These are phyloP conservation scores for Venturia asperata DNA, from an alignment of 2,329 filamentous ascomycete species.

Conservation along the genomic window DNA sequence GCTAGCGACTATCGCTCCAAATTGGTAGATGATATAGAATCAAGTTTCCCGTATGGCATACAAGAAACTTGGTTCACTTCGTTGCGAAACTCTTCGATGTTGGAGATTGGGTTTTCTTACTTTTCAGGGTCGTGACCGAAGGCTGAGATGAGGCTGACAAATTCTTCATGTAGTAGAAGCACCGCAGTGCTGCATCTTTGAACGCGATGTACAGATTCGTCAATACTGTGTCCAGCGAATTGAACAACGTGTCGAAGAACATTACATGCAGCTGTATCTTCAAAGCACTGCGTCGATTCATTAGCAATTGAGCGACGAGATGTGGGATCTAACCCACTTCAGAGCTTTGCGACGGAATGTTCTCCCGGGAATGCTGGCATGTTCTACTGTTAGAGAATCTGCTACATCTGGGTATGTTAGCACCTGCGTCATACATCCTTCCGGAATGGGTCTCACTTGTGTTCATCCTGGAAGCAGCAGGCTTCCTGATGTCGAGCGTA, in stretches of 20 bases:
- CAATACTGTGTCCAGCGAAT: constrained; percentile 61
- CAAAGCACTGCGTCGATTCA: constrained; percentile 47
- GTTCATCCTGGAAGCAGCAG: constrained; percentile 27
- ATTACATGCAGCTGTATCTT: constrained; percentile 79
- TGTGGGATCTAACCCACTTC: constrained; percentile 42
- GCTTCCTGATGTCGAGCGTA: constrained; percentile 62
- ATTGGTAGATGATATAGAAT: neutral
- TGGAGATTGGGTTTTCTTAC: constrained; percentile 32
- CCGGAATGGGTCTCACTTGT: neutral
- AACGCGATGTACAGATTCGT: constrained; percentile 72
- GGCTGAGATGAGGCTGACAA: constrained; percentile 54
- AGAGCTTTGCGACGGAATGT: constrained; percentile 75
- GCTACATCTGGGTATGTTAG: constrained; percentile 41
- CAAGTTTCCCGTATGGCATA: neutral
- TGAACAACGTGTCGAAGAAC: constrained; percentile 75
- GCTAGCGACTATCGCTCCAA: neutral
- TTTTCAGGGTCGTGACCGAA: constrained; percentile 51
- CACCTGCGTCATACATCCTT: neutral
- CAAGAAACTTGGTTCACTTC: neutral
- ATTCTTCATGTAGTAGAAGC: constrained; percentile 53
- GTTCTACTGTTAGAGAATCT: constrained; percentile 73
- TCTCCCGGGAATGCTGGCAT: constrained; percentile 62
- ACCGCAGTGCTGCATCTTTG: constrained; percentile 68
- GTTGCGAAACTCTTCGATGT: neutral
- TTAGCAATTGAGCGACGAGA: neutral